Conservation (phyloP, 345 rosid species). For the Acer yangbiense region DNA sequence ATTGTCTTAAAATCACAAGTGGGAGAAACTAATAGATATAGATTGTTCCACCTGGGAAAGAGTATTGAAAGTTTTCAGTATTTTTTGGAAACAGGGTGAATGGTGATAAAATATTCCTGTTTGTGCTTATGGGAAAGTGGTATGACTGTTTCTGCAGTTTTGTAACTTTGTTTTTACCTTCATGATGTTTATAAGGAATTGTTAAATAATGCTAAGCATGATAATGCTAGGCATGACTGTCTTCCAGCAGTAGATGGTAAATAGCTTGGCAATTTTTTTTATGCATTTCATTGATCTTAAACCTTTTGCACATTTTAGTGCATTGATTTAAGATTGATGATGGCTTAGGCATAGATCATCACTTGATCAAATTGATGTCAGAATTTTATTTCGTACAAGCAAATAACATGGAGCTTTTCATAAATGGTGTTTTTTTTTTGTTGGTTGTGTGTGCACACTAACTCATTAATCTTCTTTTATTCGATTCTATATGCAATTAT, state of each 20-base stretch:
- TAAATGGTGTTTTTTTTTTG: neutral
- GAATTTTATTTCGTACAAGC: neutral
- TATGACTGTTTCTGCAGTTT: neutral
- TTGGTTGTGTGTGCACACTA: neutral
- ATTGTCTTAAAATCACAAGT: neutral
- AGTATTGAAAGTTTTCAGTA: neutral
- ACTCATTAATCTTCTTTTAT: neutral
- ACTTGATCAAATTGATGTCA: neutral
- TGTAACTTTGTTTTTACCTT: neutral
- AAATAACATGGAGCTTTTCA: neutral
- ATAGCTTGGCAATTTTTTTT: neutral
- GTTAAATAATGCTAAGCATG: neutral
- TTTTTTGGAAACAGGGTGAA: neutral
- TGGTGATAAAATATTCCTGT: neutral
- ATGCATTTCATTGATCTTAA: neutral
- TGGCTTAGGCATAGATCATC: neutral
- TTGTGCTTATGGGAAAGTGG: neutral
- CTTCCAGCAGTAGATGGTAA: neutral
- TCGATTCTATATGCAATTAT: neutral
- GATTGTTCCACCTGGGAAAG: conserved; percentile 1
- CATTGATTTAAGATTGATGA: neutral
- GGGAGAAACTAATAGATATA: neutral
- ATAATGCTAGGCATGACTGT: neutral
- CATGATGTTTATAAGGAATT: too few relatives aligned
- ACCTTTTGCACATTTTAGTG: neutral